Conservation (phyloP, 2,329 filamentous ascomycete species). For the Aspergillus chevalieri region DNA sequence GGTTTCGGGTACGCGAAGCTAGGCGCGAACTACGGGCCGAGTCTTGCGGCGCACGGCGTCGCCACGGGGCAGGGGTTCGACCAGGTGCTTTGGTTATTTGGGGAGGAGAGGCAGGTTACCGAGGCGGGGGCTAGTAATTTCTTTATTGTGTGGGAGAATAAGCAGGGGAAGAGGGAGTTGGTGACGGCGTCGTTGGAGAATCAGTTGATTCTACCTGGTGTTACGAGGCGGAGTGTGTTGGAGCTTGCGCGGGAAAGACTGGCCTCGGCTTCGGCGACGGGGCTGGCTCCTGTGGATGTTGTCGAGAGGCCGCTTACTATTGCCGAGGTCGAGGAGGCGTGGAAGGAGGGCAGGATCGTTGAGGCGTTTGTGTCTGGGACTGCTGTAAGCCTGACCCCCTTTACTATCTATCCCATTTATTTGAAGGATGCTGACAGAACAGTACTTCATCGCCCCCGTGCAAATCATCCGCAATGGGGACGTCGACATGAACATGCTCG, state of each 20-base stretch:
- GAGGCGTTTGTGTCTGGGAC: slow-evolving; percentile 86
- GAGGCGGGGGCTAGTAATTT: slow-evolving; percentile 92
- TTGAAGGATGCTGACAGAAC: not conserved
- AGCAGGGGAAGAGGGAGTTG: slow-evolving; percentile 60
- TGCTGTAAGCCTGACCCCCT: slow-evolving; percentile 54
- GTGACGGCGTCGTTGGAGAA: slow-evolving; percentile 79
- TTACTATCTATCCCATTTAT: not conserved
- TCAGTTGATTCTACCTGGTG: slow-evolving; percentile 77
- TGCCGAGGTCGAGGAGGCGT: slow-evolving; percentile 65
- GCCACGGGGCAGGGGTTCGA: slow-evolving; percentile 69
- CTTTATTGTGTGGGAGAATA: slow-evolving; percentile 67
- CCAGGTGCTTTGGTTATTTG: slow-evolving; percentile 93
- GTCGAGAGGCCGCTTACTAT: slow-evolving; percentile 82
- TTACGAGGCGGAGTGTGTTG: slow-evolving; percentile 75
- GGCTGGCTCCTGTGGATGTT: slow-evolving; percentile 67
- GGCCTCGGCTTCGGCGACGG: not conserved
- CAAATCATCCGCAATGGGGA: slow-evolving; percentile 63
- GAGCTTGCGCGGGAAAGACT: slow-evolving; percentile 64
- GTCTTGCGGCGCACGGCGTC: slow-evolving; percentile 69
- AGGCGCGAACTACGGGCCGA: slow-evolving; percentile 88
- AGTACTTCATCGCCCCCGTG: slow-evolving; percentile 67
- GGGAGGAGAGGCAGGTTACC: slow-evolving; percentile 68
- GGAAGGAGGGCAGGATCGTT: slow-evolving; percentile 67
- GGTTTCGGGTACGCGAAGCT: slow-evolving; percentile 90
- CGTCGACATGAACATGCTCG: slow-evolving; percentile 52